A percentile compares a stretch with the other conserved stretches of the same genome.
These are phyloP conservation scores for Parietichytrium sp. DNA, from an alignment of 108 stramenopile species.

Conservation along the genomic window DNA sequence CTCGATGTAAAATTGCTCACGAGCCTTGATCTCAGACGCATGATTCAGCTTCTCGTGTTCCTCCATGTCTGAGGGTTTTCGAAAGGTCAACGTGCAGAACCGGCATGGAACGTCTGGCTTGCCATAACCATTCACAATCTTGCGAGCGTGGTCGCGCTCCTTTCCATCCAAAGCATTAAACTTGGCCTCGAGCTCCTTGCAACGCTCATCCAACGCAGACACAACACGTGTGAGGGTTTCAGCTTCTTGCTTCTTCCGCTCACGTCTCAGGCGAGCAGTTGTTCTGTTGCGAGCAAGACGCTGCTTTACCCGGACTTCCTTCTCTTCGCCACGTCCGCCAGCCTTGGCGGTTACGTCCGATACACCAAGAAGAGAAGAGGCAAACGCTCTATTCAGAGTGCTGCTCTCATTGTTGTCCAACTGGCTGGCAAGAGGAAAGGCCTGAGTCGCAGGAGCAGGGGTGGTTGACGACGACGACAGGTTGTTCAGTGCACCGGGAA, in stretches of 20 bases:
- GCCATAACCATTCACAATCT: not conserved
- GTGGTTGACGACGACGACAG: no score
- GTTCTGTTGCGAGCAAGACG: conserved; percentile 28
- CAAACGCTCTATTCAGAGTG: no score
- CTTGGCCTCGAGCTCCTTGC: conserved; percentile 3
- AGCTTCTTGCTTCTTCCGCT: conserved; percentile 29
- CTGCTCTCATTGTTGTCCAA: no score
- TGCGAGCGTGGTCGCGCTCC: not conserved
- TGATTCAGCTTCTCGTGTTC: conserved; percentile 5
- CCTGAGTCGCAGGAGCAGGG: no score
- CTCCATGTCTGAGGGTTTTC: not conserved
- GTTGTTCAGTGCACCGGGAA: no score
- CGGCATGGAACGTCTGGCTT: not conserved
- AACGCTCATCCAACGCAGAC: not conserved
- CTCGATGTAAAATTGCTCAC: conserved; percentile 26
- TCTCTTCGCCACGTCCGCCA: no score
- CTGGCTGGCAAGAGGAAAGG: no score
- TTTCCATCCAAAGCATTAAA: not conserved
- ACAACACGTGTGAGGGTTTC: conserved; percentile 9
- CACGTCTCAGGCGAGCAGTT: conserved; percentile 22
- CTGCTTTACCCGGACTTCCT: no score
- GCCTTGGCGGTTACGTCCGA: no score
- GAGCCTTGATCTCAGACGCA: conserved; percentile 29
- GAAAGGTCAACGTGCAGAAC: conserved; percentile 21
- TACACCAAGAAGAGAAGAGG: no score